These are phyloP conservation scores for Schwanniomyces yamadae DNA, from an alignment of 805 yeast species.

Conservation along the genomic window DNA sequence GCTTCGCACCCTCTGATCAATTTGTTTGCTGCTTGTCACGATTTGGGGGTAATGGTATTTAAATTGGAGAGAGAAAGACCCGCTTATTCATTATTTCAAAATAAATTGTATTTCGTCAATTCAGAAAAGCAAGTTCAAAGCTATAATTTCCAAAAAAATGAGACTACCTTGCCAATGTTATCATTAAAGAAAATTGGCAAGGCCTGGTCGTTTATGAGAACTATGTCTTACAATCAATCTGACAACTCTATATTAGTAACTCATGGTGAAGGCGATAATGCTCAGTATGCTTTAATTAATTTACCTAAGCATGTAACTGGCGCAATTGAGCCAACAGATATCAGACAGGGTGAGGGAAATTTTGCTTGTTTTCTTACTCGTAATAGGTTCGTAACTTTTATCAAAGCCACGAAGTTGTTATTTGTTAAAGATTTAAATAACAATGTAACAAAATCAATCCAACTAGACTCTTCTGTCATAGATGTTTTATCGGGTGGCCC, in stretches of 20 bases:
- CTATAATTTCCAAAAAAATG: constrained; percentile 65
- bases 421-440: constrained; percentile 83
- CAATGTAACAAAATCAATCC: constrained; percentile 76
- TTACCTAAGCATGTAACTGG: constrained; percentile 87
- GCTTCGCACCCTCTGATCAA: constrained; percentile 88
- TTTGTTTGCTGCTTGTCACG: constrained; percentile 95
- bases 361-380: constrained; percentile 91
- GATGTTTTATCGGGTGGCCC: constrained; percentile 80
- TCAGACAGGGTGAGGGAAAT: constrained; percentile 76
- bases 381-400: constrained; percentile 85
- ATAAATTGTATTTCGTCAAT: constrained; percentile 72
- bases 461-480: constrained; percentile 61
- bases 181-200: constrained; percentile 83
- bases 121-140: constrained; percentile 83
- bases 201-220: constrained; percentile 81
- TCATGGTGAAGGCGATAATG: constrained; percentile 66
- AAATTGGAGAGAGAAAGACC: constrained; percentile 97
- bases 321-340: constrained; percentile 87
- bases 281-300: constrained; percentile 68
- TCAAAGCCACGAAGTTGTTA: constrained; percentile 60
- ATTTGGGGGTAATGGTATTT: constrained; percentile 96
- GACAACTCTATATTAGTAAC: constrained; percentile 85
- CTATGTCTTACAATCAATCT: constrained; percentile 86
- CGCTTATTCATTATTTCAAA: constrained; percentile 72
- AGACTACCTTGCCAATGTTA: constrained; percentile 72